A percentile compares a stretch with the other conserved stretches of the same genome.
These are phyloP conservation scores for Myxozyma udenii DNA, from an alignment of 805 yeast species.

Conservation along the genomic window DNA sequence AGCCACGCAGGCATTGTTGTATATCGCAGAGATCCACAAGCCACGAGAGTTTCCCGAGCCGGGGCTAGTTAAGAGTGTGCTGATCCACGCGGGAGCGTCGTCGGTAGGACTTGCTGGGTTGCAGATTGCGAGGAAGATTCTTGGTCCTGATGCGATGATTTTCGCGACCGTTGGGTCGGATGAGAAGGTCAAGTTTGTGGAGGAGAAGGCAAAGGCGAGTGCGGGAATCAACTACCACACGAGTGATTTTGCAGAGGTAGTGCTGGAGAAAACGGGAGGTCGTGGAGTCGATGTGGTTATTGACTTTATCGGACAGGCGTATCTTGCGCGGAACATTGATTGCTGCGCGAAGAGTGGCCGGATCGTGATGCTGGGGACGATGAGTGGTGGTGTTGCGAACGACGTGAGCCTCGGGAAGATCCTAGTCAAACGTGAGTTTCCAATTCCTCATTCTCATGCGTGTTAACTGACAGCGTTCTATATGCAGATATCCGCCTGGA, in stretches of 20 bases:
- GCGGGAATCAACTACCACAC: slow-evolving; percentile 34
- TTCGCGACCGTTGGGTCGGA: slow-evolving; percentile 39
- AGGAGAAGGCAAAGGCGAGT: slow-evolving; percentile 30
- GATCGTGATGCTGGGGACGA: slow-evolving; percentile 33
- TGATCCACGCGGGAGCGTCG: slow-evolving; percentile 40
- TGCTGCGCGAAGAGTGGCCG: slow-evolving; percentile 35
- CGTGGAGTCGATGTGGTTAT: slow-evolving; percentile 37
- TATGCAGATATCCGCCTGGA: slow-evolving; percentile 26
- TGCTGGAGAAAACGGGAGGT: slow-evolving; percentile 10
- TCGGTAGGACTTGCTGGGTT: slow-evolving; percentile 39
- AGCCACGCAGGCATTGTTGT: slow-evolving; percentile 38
- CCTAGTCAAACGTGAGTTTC: slow-evolving; percentile 31
- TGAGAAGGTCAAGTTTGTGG: slow-evolving; percentile 32
- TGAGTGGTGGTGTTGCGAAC: slow-evolving; percentile 32
- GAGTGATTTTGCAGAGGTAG: slow-evolving; percentile 17
- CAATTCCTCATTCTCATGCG: neutral
- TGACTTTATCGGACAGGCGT: slow-evolving; percentile 39
- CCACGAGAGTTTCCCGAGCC: slow-evolving; percentile 23
- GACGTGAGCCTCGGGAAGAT: slow-evolving; percentile 30
- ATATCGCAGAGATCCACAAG: slow-evolving; percentile 34
- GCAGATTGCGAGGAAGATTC: slow-evolving; percentile 38
- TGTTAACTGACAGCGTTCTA: neutral
- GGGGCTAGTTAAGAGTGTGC: slow-evolving; percentile 30
- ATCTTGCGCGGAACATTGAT: slow-evolving; percentile 31
- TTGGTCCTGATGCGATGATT: slow-evolving; percentile 38